Base-by-base conservation (phyloP, 116 monocot genomes). In the Zostera marina region DNA sequence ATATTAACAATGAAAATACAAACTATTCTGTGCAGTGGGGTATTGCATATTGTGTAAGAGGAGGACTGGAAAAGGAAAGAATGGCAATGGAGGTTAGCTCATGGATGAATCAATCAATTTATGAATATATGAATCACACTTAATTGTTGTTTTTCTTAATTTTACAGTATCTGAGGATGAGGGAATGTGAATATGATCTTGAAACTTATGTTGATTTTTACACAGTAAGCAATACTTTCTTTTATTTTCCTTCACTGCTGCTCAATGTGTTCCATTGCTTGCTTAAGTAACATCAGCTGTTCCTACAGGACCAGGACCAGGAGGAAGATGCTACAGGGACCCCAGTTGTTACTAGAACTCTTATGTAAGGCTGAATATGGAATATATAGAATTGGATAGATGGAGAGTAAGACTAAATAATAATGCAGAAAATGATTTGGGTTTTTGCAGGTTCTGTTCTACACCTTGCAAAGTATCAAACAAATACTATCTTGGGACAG, bases 121-220 rank as follows among this genome's bases (percentile, higher is more conserved):
- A 51, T 51, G 2, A 51, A 8, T 10, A 13, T 51, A 47, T 51
- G 49, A 13, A 51, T 51, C 14, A 19, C 10, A 51, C 10, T 8
- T 15, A 48, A 48, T 19, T 48, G 48, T 1, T 21, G 49, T 2
- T 16, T 16, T 51, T 5, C 19, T 47, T 13, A 8, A 52, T 26
- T 38, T 56, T 62, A 56, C 69, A 96, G 96, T 96, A 96, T 70
- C 63, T 96, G 72, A 89, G 88, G 71, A 85, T 68, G 63, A 85
- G 96, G 69, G 96, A 96, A 72, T 89, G 89, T 26, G 96, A 96
- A 62, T 96, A 96, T 59, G 96, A 96, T 53, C 68, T 66, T 55
- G 88, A 85, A 67, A 58, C 77, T 24, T 64, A 57, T 11, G 70
- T 89, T 26, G 78, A 80, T 53, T 96, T 96, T 54, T 96, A 82